A percentile compares a stretch with the other conserved stretches of the same genome.
These are phyloP conservation scores for Auriscalpium microsporum DNA, from an alignment of 768 basidiomycete species.

Conservation along the genomic window DNA sequence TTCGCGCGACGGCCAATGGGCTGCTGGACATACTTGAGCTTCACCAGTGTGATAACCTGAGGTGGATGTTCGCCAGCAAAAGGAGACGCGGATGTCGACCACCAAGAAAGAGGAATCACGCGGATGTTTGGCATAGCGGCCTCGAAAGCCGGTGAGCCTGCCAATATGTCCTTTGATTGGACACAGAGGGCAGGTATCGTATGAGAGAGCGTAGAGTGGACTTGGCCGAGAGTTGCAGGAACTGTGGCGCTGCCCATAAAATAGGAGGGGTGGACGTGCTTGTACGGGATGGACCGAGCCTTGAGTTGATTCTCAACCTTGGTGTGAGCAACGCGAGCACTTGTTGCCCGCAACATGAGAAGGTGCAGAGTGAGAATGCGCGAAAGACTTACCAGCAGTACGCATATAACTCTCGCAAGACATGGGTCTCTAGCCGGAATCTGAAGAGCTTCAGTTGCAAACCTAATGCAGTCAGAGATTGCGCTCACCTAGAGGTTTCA, in stretches of 20 bases:
- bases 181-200: slow-evolving; percentile 82
- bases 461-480: neutral
- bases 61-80: slow-evolving; percentile 2
- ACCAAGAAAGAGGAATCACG: slow-evolving; percentile 86
- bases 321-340: slow-evolving; percentile 84
- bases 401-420: slow-evolving; percentile 70
- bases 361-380: neutral
- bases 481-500: slow-evolving; percentile 6
- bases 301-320: slow-evolving; percentile 87
- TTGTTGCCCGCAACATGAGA: slow-evolving; percentile 20
- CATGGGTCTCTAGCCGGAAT: slow-evolving; percentile 66
- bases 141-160: slow-evolving; percentile 78
- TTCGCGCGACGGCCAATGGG: slow-evolving; percentile 55
- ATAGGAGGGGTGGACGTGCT: slow-evolving; percentile 54
- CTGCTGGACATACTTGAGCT: slow-evolving; percentile 84
- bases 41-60: slow-evolving; percentile 82
- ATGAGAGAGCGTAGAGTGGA: slow-evolving; percentile 66
- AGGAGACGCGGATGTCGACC: slow-evolving; percentile 38
- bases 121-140: slow-evolving; percentile 91
- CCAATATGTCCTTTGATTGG: slow-evolving; percentile 70
- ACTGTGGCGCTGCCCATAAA: slow-evolving; percentile 23
- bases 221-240: slow-evolving; percentile 40
- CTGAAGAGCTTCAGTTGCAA: slow-evolving; percentile 11
- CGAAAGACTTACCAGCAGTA: slow-evolving; percentile 68
- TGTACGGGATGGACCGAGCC: slow-evolving; percentile 68